A percentile compares a stretch with the other conserved stretches of the same genome.
phyloP scores from a whole-genome alignment of 2,329 filamentous ascomycete genomes.

The Botryosphaeria dothidea region DNA sequence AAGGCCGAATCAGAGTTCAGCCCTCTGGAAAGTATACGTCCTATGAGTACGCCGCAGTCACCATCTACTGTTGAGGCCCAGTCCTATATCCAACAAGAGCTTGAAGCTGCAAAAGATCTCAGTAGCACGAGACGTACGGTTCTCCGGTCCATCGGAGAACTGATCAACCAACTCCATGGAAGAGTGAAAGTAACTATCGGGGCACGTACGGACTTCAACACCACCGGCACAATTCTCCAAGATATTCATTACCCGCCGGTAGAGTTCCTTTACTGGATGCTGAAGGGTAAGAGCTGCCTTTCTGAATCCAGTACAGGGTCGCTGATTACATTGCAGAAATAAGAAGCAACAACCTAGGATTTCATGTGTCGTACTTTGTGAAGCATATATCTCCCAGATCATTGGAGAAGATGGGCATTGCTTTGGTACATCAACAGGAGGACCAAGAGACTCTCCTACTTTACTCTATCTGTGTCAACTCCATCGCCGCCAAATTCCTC shows the following conservation, averaged over 20 bases:
- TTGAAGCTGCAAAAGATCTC: background rate
- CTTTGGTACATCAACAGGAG: constrained; percentile 30
- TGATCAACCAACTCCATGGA: background rate
- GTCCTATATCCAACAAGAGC: background rate
- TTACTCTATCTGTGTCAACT: constrained; percentile 36
- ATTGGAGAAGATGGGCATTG: constrained; percentile 32
- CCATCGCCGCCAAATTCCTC: constrained; percentile 26
- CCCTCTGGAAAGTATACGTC: background rate
- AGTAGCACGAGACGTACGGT: background rate
- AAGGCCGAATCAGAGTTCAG: background rate
- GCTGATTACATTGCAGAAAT: background rate
- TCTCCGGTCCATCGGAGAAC: background rate
- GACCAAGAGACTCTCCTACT: constrained; percentile 32
- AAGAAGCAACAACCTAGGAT: background rate
- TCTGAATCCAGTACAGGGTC: too few species aligned
- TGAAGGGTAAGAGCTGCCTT: background rate
- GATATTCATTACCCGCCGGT: background rate
- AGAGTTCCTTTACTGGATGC: constrained; percentile 12
- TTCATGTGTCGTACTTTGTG: background rate
- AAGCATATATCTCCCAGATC: constrained; percentile 19
- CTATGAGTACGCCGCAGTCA: constrained; percentile 5
- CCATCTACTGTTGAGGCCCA: background rate
- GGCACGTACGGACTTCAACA: background rate
- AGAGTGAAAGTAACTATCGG: background rate
- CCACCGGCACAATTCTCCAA: background rate